Percentiles rank a stretch among this genome's conserved stretches.
These are phyloP conservation scores for Zychaea mexicana DNA, from an alignment of 371 early-diverging fungal species.

Conservation along the genomic window DNA sequence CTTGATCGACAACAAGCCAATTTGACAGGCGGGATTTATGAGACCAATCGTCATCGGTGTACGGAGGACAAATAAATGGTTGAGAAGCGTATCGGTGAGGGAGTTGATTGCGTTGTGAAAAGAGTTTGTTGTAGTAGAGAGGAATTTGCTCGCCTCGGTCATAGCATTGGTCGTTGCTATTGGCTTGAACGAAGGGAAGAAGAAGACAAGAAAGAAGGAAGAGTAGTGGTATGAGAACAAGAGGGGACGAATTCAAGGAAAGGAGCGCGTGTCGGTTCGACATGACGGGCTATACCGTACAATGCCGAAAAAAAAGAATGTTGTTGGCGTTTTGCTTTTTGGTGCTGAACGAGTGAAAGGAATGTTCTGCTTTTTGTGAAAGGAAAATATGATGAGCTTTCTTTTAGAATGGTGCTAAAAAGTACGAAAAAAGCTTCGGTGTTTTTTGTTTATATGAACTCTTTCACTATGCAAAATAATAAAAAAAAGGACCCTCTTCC, in stretches of 20 bases:
- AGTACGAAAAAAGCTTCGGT: too few relatives aligned
- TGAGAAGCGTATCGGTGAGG: conserved; percentile 32
- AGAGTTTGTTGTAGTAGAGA: conserved; percentile 43
- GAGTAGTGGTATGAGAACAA: too few relatives aligned
- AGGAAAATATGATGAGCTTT: too few relatives aligned
- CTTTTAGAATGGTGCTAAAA: too few relatives aligned
- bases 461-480: too few relatives aligned
- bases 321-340: background rate
- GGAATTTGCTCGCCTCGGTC: conserved; percentile 37
- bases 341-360: too few relatives aligned
- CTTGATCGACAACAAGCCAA: conserved; percentile 37
- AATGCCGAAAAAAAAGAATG: conserved; percentile 1
- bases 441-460: too few relatives aligned
- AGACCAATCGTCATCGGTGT: conserved; percentile 22
- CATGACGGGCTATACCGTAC: background rate
- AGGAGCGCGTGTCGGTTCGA: conserved; percentile 8
- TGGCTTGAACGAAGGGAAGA: background rate
- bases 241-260: too few relatives aligned
- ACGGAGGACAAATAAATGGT: conserved; percentile 39
- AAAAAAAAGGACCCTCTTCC: too few relatives aligned
- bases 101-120: conserved; percentile 41
- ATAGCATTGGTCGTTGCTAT: conserved; percentile 10
- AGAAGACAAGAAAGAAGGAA: background rate
- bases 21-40: conserved; percentile 13
- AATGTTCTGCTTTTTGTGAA: too few relatives aligned